These are phyloP conservation scores for Ensete glaucum DNA, from an alignment of 176 grass and related monocot species.

Conservation along the genomic window DNA sequence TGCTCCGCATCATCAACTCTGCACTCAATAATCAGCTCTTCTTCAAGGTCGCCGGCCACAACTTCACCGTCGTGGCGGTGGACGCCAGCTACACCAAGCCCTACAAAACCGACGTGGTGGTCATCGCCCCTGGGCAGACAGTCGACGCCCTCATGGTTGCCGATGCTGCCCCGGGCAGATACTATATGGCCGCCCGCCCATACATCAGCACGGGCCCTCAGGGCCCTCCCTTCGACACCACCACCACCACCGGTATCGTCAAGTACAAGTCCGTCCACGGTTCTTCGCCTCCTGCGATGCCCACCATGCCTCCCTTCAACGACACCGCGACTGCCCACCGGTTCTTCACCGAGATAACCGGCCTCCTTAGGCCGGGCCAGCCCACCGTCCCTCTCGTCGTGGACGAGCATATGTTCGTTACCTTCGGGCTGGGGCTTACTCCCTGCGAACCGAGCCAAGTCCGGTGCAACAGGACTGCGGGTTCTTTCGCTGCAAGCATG, in stretches of 20 bases:
- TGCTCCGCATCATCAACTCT: constrained; percentile 69
- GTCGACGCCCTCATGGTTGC: constrained; percentile 56
- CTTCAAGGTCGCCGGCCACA: constrained; percentile 59
- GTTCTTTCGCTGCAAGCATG: constrained; percentile 35
- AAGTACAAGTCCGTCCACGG: constrained; percentile 18
- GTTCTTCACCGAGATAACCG: constrained; percentile 43
- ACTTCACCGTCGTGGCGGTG: constrained; percentile 48
- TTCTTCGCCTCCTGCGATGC: constrained; percentile 5
- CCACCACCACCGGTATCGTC: constrained; percentile 30
- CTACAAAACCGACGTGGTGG: constrained; percentile 54
- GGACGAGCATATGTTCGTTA: constrained; percentile 48
- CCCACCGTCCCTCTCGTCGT: constrained; percentile 34
- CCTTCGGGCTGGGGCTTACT: constrained; percentile 29
- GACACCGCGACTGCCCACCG: constrained; percentile 30
- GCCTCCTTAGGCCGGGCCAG: constrained; percentile 20
- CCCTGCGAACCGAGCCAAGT: constrained; percentile 24
- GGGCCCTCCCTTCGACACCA: constrained; percentile 7
- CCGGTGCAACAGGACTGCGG: constrained; percentile 13
- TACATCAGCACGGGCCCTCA: constrained; percentile 27
- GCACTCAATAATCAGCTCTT: constrained; percentile 66
- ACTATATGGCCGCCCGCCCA: constrained; percentile 44
- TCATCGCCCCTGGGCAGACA: constrained; percentile 56
- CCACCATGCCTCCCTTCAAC: constrained; percentile 19
- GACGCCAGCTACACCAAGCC: constrained; percentile 60
- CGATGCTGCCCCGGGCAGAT: constrained; percentile 24